These are phyloP conservation scores for Pascua sp. DNA, from an alignment of 1,284 basidiomycete species.

Conservation along the genomic window DNA sequence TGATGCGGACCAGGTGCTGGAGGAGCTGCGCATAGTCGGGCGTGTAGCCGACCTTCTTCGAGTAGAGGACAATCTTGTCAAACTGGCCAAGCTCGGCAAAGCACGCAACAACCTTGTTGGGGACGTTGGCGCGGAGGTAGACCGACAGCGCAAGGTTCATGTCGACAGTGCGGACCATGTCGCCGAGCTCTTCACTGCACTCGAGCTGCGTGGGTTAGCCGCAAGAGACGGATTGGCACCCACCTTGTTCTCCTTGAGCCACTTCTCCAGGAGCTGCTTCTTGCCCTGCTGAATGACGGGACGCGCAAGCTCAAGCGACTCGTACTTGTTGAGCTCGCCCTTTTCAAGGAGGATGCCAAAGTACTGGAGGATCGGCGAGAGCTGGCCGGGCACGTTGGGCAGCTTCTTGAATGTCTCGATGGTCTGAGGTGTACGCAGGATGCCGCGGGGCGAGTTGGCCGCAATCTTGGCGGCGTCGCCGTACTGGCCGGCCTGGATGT, in stretches of 20 bases:
- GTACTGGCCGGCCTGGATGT: constrained; percentile 88
- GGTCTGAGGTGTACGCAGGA: constrained; percentile 89
- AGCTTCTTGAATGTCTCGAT: constrained; percentile 98
- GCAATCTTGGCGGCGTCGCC: constrained; percentile 98
- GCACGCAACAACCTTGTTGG: constrained; percentile 98
- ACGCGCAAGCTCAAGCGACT: constrained; percentile 92
- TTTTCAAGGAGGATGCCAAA: constrained; percentile 97
- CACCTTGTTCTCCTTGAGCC: constrained; percentile 96
- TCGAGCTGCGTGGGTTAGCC: constrained; percentile 60
- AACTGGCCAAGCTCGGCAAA: constrained; percentile 99
- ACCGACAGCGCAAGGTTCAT: constrained; percentile 99
- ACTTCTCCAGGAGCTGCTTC: constrained; percentile 97
- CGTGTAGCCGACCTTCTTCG: constrained; percentile 93
- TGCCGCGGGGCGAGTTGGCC: constrained; percentile 94
- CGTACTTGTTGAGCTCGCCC: constrained; percentile 94
- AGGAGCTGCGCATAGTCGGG: constrained; percentile 94
- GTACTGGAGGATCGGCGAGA: constrained; percentile 97
- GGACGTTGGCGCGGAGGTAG: constrained; percentile 95
- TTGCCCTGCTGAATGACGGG: constrained; percentile 95
- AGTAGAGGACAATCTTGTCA: constrained; percentile 96
- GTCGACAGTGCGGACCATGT: constrained; percentile 84
- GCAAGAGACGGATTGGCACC: no score
- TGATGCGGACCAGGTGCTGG: constrained; percentile 94
- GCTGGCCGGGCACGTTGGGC: constrained; percentile 80
- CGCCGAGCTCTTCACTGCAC: constrained; percentile 97